Base-by-base conservation (phyloP, 148 eudicot species). In the Silene latifolia region DNA sequence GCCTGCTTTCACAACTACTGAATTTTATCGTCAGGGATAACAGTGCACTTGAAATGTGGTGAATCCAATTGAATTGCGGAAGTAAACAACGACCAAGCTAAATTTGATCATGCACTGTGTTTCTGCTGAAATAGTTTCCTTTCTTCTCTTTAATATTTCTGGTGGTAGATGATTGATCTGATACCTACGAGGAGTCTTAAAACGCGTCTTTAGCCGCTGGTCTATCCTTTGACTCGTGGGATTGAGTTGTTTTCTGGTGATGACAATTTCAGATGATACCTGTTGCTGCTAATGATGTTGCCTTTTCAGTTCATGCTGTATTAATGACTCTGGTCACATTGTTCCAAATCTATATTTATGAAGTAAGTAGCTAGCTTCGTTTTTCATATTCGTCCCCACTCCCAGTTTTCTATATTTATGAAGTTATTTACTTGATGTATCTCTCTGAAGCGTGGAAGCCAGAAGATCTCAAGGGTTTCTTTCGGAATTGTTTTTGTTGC, bases 241-340 rank as follows among this genome's bases (percentile, higher is more conserved):
- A 67, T 7, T 69, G 48, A 61, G 71, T 23, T 46, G 23, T 21
- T 54, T n/a, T n/a, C 15, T 24, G 7, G 25, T 72, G 58, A 53
- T 72, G 32, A 39, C 59, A 27, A 54, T 66, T 83, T 85, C 90
- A 91, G 97, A 73, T 91, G 90, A 89, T 91, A 82, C 97, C 97
- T n/a, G 97, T 92, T 19, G 93, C 92, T 71, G 89, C 88, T 29
- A 88, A 89, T 76, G 95, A 87, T 80, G 95, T 90, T 72, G 93
- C 91, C 35, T 90, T 88, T 78, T 90, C 94, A 3, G 72, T 62
- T 8, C 92, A 90, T 80, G 94, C 94, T 76, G 94, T 92, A 73
- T 53, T 90, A n/a, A 60, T 92, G 77, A 90, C 93, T 68, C 88
- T 87, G 17, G 79, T 90, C 73, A 88, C 91, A 42, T 81, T 92